Evolutionary conservation across 495 filamentous ascomycete species (phyloP).

Genomic region (Xylaria curta): DNA sequence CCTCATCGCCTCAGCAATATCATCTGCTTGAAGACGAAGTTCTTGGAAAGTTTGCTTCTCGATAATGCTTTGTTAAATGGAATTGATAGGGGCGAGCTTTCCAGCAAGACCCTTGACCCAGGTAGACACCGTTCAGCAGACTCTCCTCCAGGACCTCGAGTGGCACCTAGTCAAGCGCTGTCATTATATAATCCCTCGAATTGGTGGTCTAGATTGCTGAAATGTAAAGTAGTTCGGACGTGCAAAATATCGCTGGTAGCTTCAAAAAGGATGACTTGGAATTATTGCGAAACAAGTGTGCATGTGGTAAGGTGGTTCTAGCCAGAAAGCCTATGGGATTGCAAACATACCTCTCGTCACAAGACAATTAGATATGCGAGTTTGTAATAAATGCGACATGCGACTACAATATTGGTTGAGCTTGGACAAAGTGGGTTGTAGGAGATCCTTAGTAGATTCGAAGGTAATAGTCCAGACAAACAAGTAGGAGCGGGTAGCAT

Average conservation of each 20-base stretch:
- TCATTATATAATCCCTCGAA: not conserved
- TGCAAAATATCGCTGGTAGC: not conserved
- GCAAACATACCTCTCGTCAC: not conserved
- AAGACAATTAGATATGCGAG: not conserved
- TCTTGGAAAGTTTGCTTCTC: slow-evolving; percentile 5
- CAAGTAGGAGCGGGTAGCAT: not conserved
- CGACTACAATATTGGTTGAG: not conserved
- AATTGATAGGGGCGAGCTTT: slow-evolving; percentile 3
- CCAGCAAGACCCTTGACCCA: not conserved
- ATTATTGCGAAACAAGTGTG: not conserved
- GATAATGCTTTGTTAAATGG: slow-evolving; percentile 8
- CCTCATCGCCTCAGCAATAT: not conserved
- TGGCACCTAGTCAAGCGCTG: not conserved
- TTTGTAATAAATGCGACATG: not conserved
- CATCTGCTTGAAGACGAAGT: not conserved
- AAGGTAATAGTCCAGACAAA: too few species aligned
- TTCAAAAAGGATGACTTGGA: not conserved
- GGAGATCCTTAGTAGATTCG: not conserved
- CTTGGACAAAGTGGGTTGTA: not conserved
- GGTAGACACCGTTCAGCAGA: not conserved
- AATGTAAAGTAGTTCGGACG: not conserved
- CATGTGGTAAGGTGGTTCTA: not conserved
- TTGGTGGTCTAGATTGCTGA: not conserved
- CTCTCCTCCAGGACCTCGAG: slow-evolving; percentile 15
- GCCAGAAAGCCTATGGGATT: not conserved